phyloP scores from a whole-genome alignment of 345 rosid species.

The Hibiscus tridactylites region DNA sequence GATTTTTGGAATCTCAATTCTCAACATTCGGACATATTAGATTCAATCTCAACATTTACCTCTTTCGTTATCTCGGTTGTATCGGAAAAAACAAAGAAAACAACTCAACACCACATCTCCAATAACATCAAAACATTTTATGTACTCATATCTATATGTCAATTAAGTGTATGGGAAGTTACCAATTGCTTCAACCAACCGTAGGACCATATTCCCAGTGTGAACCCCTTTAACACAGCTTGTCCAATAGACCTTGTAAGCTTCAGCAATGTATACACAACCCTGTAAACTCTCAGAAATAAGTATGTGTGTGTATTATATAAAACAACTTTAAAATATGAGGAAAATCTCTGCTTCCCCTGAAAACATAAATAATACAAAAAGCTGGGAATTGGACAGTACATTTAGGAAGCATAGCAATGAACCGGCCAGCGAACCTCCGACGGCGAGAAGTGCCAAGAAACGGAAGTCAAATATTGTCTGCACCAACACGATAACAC shows the following conservation, averaged over 20 bases:
- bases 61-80: too few species aligned
- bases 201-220: slow-evolving; percentile 81
- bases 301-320: neutral
- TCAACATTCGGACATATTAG: too few species aligned
- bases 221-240: slow-evolving; percentile 73
- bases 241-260: slow-evolving; percentile 80
- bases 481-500: slow-evolving; percentile 28
- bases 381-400: slow-evolving; percentile 11
- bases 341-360: too few species aligned
- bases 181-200: slow-evolving; percentile 91
- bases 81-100: too few species aligned
- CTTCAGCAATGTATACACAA: slow-evolving; percentile 62
- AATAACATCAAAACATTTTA: too few species aligned
- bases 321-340: neutral
- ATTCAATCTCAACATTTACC: too few species aligned
- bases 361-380: too few species aligned
- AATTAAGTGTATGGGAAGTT: neutral
- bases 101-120: too few species aligned
- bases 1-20: too few species aligned
- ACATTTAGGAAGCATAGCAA: slow-evolving; percentile 88
- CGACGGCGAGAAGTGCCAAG: slow-evolving; percentile 75
- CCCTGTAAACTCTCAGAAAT: slow-evolving; percentile 34
- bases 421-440: slow-evolving; percentile 83
- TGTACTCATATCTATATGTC: neutral
- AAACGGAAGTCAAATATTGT: slow-evolving; percentile 82